These are phyloP conservation scores for Chaetomiaceae sp. DNA, from an alignment of 2,329 filamentous ascomycete species.

Conservation along the genomic window DNA sequence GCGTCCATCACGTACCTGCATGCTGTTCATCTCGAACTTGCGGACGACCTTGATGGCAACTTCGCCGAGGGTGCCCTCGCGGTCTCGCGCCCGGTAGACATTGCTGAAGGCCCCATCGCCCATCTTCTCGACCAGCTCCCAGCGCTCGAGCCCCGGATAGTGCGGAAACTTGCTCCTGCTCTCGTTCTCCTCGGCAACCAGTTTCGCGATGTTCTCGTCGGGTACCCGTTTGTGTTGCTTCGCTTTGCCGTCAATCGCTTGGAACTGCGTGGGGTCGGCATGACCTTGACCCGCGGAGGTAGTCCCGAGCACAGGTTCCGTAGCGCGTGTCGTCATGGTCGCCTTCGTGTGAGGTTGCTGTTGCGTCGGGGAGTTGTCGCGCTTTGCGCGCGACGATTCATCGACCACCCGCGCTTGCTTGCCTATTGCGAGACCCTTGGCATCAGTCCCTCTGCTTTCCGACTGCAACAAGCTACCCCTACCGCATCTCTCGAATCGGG, in stretches of 20 bases:
- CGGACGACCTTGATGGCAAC: slow-evolving; percentile 98
- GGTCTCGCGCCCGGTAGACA: slow-evolving; percentile 83
- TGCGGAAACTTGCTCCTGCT: slow-evolving; percentile 77
- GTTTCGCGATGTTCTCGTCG: slow-evolving; percentile 70
- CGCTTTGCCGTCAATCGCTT: slow-evolving; percentile 39
- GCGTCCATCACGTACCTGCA: slow-evolving; percentile 69
- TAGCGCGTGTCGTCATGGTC: slow-evolving; percentile 39
- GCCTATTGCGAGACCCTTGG: slow-evolving; percentile 40
- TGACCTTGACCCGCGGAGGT: slow-evolving; percentile 45
- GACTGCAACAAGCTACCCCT: not conserved
- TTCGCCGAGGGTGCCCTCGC: slow-evolving; percentile 63
- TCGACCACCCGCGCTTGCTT: slow-evolving; percentile 77
- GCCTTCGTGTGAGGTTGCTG: slow-evolving; percentile 48
- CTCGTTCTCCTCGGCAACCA: slow-evolving; percentile 88
- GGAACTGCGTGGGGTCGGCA: slow-evolving; percentile 56
- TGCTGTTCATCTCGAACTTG: slow-evolving; percentile 98
- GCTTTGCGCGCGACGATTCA: slow-evolving; percentile 44
- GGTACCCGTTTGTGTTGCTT: slow-evolving; percentile 43
- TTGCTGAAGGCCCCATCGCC: slow-evolving; percentile 98
- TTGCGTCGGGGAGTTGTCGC: slow-evolving; percentile 44
- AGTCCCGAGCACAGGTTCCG: slow-evolving; percentile 38
- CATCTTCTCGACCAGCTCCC: slow-evolving; percentile 91
- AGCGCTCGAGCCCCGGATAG: slow-evolving; percentile 81
- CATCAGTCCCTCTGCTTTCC: slow-evolving; percentile 29
- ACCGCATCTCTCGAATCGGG: not conserved